A percentile compares a stretch with the other conserved stretches of the same genome.
These are phyloP conservation scores for Xylaria grammica DNA, from an alignment of 495 filamentous ascomycete species.

Conservation along the genomic window DNA sequence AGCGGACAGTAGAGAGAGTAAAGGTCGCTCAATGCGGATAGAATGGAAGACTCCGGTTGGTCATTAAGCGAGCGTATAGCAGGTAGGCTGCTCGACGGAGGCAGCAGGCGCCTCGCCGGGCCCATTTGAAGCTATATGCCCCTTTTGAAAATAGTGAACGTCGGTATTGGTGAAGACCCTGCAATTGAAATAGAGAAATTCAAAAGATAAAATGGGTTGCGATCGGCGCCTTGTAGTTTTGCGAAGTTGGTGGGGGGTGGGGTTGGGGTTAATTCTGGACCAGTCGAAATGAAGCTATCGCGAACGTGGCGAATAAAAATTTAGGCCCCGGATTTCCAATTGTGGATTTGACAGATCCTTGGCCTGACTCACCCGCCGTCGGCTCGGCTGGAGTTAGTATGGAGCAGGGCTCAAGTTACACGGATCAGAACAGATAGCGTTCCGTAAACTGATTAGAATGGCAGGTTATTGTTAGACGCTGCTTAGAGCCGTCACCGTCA, in stretches of 20 bases:
- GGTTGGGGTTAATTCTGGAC: conserved; percentile 12
- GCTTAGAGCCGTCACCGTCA: too few species aligned
- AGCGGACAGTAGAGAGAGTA: conserved; percentile 28
- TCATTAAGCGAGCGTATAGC: conserved; percentile 24
- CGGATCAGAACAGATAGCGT: too few species aligned
- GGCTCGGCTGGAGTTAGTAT: not conserved
- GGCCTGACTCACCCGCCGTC: conserved; percentile 18
- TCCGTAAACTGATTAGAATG: too few species aligned
- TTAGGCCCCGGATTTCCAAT: conserved; percentile 18
- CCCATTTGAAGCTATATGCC: conserved; percentile 21
- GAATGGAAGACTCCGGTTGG: conserved; percentile 20
- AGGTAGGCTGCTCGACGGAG: conserved; percentile 35
- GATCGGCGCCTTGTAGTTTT: not conserved
- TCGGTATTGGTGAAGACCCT: conserved; percentile 6
- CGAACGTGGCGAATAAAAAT: conserved; percentile 23
- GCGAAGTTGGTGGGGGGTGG: not conserved
- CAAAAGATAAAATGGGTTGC: not conserved
- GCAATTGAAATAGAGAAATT: not conserved
- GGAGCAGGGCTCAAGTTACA: too few species aligned
- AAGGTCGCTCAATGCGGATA: conserved; percentile 26
- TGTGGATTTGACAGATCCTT: conserved; percentile 11
- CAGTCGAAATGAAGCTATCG: conserved; percentile 30
- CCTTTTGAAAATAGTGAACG: not conserved
- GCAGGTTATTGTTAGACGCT: too few species aligned
- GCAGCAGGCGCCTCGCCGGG: conserved; percentile 21